Evolutionary conservation across 2,329 filamentous ascomycete species (phyloP), one percentile per base, ranked within the genome.

Genomic region (Chrysosporium keratinophilum): DNA sequence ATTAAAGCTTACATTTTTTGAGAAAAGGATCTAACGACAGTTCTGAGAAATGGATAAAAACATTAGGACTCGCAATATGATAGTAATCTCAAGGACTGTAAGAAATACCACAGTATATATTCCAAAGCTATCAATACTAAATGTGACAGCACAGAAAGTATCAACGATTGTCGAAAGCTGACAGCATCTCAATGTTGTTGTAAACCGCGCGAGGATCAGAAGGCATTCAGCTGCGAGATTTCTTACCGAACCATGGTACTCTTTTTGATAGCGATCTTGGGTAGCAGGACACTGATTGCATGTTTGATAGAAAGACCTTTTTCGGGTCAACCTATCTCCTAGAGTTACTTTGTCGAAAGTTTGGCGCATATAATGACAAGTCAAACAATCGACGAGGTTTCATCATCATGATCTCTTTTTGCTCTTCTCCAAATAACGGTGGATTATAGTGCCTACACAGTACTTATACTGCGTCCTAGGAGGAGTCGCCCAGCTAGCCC

Each of bases 201-300:
- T 95, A 62, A 95, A 90, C 73, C 91, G 87, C 71, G 89, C 86
- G 15, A 89, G 89, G 23, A 90, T 95, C 89, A 95, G 69, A 58
- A 78, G 88, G 12, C 85, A 93, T 68, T 81, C 86, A 0, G 82
- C 84, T 42, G 81, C 88, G 62, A 69, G 78, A 56, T 95, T 95
- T 65, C 87, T 87, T 0, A 80, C 85, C 65, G 71, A 74, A 43
- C 87, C 93, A 72, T 94, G 88, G 78, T 28, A 4, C 23, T 28
- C n/a, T 28, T 28, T 28, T 28, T 28, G 23, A 28, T 4, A 28
- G 23, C 7, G n/a, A n/a, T n/a, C n/a, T n/a, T n/a, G n/a, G n/a
- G n/a, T n/a, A n/a, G n/a, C n/a, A n/a, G n/a, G n/a, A n/a, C n/a
- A n/a, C n/a, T n/a, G n/a, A n/a, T n/a, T n/a, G n/a, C 23, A 28